A percentile compares a stretch with the other conserved stretches of the same genome.
These are phyloP conservation scores for Aspergillus bombycis DNA, from an alignment of 2,329 filamentous ascomycete species.

Conservation along the genomic window DNA sequence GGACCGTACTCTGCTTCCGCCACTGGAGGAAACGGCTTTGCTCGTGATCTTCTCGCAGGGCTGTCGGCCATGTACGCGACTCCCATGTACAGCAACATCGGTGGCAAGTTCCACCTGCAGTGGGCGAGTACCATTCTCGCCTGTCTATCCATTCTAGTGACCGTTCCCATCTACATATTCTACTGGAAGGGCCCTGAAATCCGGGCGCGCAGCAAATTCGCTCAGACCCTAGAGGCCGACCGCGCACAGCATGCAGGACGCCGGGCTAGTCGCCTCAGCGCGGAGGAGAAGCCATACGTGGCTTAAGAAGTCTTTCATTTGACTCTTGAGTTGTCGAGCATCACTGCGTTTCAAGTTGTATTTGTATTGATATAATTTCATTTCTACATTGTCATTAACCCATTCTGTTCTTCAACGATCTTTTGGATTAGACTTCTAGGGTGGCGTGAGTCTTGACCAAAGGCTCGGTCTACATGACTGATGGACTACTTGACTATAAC, in stretches of 20 bases:
- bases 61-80: conserved; percentile 69
- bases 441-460: background rate
- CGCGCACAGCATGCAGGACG: conserved; percentile 22
- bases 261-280: conserved; percentile 21
- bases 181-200: conserved; percentile 60
- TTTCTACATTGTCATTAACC: background rate
- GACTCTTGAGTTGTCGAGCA: background rate
- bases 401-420: background rate
- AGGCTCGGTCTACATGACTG: background rate
- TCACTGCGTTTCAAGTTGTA: background rate
- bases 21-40: conserved; percentile 75
- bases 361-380: background rate
- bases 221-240: conserved; percentile 43
- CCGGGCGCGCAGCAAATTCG: conserved; percentile 56
- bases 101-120: conserved; percentile 49
- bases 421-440: background rate
- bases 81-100: conserved; percentile 62
- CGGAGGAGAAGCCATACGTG: conserved; percentile 15
- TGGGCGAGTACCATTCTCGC: conserved; percentile 59
- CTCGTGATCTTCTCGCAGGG: conserved; percentile 73
- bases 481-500: background rate
- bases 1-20: conserved; percentile 74
- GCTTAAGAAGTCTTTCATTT: background rate
- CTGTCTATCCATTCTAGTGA: conserved; percentile 53
- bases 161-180: conserved; percentile 58